These are phyloP conservation scores for Fusarium equiseti DNA, from an alignment of 2,329 filamentous ascomycete species.

Conservation along the genomic window DNA sequence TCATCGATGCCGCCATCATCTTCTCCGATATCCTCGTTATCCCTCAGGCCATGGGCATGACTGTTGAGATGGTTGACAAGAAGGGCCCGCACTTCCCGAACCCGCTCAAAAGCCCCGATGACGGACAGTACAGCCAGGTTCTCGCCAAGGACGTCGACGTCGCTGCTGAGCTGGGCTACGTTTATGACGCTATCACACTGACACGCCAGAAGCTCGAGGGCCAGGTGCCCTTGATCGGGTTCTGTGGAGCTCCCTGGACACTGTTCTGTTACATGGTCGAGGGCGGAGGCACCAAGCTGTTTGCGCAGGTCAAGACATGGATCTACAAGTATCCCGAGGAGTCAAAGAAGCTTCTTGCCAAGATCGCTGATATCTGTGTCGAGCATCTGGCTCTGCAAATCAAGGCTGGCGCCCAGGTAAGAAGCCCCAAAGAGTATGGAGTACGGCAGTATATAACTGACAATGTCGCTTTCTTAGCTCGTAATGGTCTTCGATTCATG, in stretches of 20 bases:
- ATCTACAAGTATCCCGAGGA: slow-evolving; percentile 89
- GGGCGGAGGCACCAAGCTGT: slow-evolving; percentile 94
- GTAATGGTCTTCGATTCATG: slow-evolving; percentile 98
- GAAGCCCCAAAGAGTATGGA: not conserved
- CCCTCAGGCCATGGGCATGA: slow-evolving; percentile 97
- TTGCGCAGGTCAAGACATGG: slow-evolving; percentile 95
- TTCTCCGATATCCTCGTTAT: slow-evolving; percentile 99
- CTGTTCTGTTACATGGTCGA: slow-evolving; percentile 99
- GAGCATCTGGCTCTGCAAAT: slow-evolving; percentile 95
- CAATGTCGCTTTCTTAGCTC: slow-evolving; percentile 62
- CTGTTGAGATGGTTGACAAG: slow-evolving; percentile 98
- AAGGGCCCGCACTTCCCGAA: slow-evolving; percentile 95
- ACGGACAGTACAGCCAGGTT: slow-evolving; percentile 84
- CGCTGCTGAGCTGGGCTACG: slow-evolving; percentile 86
- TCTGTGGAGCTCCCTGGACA: slow-evolving; percentile 97
- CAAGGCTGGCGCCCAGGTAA: slow-evolving; percentile 87
- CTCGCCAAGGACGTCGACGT: slow-evolving; percentile 86
- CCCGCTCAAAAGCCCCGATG: slow-evolving; percentile 81
- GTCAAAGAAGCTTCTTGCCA: slow-evolving; percentile 84
- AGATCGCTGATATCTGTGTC: slow-evolving; percentile 94
- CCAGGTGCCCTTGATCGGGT: slow-evolving; percentile 92
- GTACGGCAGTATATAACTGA: not conserved
- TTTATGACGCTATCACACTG: slow-evolving; percentile 94
- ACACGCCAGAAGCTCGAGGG: slow-evolving; percentile 90
- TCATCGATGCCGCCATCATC: slow-evolving; percentile 97